Base-by-base conservation (phyloP, 1,284 basidiomycete species). In the Fomitopsis pinicola region DNA sequence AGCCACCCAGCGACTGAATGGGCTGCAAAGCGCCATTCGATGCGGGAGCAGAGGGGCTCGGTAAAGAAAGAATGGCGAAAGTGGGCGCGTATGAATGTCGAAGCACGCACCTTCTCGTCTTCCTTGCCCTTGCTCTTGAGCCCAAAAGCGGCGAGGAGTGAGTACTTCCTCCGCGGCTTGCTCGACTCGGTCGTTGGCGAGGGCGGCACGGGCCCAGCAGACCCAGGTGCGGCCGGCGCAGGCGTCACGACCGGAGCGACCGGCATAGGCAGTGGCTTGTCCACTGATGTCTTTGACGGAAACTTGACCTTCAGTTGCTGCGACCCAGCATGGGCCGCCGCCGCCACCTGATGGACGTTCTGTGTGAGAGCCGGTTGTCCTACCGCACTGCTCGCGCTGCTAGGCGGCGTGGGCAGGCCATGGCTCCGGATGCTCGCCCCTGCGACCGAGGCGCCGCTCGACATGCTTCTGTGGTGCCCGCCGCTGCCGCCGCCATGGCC, bases 61-160 rank as follows among this genome's bases (percentile, higher is more conserved):
- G 30, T 14, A 10, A 36, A 54, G 10, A 22, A 30, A 19, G 52
- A 38, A 19, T 2, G 19, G 5, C 6, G 30, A 15, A 30, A n/a
- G 22, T 33, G 28, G 28, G 44, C 35, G 54, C 19, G 17, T 36
- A 28, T 26, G 33, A 30, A 38, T 6, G 9, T 8, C 38, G 52
- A 42, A 40, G 7, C 40, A 48, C 66, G 45, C 65, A 68, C 68
- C 68, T 68, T 64, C 42, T 60, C 61, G 22, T 36, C n/a, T 9
- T 44, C 55, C 36, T 42, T 56, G 54, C 58, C 61, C 52, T 44
- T 55, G 55, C 48, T 45, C 59, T 35, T 59, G 45, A 59, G 54
- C 44, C 68, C 68, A 35, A 69, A 67, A 58, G 68, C 68, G 7
- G 68, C 67, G 33, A 66, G 63, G 56, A 69, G 55, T 44, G 68